A percentile compares a stretch with the other conserved stretches of the same genome.
phyloP scores from a whole-genome alignment of 1,284 basidiomycete genomes.

The Irpex sp. region DNA sequence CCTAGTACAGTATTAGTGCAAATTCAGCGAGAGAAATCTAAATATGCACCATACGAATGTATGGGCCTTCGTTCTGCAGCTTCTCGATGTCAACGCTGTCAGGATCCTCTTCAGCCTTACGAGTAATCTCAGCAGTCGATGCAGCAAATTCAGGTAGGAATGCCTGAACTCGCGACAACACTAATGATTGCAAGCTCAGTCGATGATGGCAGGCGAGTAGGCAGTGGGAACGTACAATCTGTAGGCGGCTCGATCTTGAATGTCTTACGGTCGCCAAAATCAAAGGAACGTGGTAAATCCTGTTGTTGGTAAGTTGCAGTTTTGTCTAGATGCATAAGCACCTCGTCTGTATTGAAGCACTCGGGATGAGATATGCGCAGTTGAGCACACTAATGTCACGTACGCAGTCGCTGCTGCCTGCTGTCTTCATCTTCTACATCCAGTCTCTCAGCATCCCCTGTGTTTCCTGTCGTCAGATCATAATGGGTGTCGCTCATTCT shows the following conservation, averaged over 20 bases:
- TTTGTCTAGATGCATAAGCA: slow-evolving; percentile 24
- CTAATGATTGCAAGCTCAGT: slow-evolving; percentile 26
- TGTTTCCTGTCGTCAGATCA: slow-evolving; percentile 6
- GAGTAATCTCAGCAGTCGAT: slow-evolving; percentile 49
- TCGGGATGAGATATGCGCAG: neutral
- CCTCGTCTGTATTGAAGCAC: slow-evolving; percentile 16
- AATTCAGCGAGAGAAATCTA: slow-evolving; percentile 2
- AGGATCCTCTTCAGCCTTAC: slow-evolving; percentile 40
- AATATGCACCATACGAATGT: slow-evolving; percentile 60
- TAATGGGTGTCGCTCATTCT: slow-evolving; percentile 14
- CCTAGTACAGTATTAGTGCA: slow-evolving; percentile 29
- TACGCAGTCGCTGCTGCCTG: slow-evolving; percentile 29
- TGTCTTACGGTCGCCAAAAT: slow-evolving; percentile 25
- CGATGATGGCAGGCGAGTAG: slow-evolving; percentile 2
- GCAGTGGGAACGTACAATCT: slow-evolving; percentile 26
- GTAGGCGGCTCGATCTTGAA: slow-evolving; percentile 23
- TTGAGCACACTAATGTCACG: slow-evolving; percentile 9
- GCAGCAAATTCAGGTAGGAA: slow-evolving; percentile 61
- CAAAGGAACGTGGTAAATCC: slow-evolving; percentile 14
- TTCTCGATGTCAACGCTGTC: slow-evolving; percentile 61
- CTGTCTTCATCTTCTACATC: slow-evolving; percentile 31
- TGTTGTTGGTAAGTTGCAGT: neutral
- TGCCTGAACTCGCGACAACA: slow-evolving; percentile 54
- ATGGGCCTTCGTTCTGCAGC: slow-evolving; percentile 38
- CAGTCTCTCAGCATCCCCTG: slow-evolving; percentile 15